Evolutionary conservation across 192 early-diverging fungal genomes (phyloP).

Genomic region (Backusella parvicylindrica): DNA sequence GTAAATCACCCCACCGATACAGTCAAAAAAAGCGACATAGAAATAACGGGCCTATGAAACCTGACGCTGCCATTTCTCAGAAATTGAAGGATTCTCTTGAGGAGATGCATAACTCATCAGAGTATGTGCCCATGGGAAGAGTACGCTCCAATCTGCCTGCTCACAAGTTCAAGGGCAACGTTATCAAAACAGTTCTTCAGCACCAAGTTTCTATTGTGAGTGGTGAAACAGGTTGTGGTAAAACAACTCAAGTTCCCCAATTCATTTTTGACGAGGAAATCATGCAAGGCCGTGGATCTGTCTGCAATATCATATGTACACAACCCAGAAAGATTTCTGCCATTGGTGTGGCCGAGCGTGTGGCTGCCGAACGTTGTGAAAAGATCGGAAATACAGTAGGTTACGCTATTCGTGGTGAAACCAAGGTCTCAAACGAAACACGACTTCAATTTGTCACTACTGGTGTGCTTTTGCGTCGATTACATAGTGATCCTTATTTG

Average conservation of each 20-base stretch:
- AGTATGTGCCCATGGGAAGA: constrained; percentile 32
- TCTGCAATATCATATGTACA: constrained; percentile 55
- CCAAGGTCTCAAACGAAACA: constrained; percentile 26
- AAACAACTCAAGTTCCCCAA: constrained; percentile 80
- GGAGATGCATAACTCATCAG: constrained; percentile 12
- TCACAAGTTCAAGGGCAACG: constrained; percentile 47
- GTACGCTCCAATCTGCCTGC: constrained; percentile 63
- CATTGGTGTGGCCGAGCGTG: constrained; percentile 35
- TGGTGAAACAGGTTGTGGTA: constrained; percentile 76
- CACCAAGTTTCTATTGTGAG: constrained; percentile 70
- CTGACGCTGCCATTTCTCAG: neutral
- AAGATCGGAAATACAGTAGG: constrained; percentile 27
- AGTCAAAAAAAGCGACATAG: neutral
- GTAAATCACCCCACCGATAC: neutral
- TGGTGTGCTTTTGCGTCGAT: constrained; percentile 66
- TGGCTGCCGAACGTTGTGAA: constrained; percentile 32
- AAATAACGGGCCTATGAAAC: neutral
- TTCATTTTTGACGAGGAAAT: constrained; percentile 71
- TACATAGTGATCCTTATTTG: constrained; percentile 61
- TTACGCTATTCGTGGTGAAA: constrained; percentile 36
- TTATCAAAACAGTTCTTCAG: constrained; percentile 44
- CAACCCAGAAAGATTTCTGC: constrained; percentile 51
- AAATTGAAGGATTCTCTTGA: constrained; percentile 9
- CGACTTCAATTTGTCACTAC: constrained; percentile 38
- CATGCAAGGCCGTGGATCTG: constrained; percentile 34